Base-by-base conservation (phyloP, 768 basidiomycete species). In the Termitomyces bulborhizus region DNA sequence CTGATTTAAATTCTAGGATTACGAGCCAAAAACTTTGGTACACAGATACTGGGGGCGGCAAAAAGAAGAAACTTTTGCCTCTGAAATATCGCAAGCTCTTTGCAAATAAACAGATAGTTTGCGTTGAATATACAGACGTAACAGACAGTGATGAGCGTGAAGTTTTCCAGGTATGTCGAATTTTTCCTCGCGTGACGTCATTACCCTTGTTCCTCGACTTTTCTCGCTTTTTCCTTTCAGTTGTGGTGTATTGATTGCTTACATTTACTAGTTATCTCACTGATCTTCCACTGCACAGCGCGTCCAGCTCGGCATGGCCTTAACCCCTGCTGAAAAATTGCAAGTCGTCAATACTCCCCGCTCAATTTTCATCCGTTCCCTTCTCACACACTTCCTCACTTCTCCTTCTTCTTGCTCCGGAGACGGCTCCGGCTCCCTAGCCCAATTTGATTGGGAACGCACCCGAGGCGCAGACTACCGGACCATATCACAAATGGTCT, bases 301-400 rank as follows among this genome's bases (percentile, higher is more conserved):
- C 47, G 88, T 90, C 6, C 88, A 90, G 68, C 74, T 88, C 3
- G 88, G 88, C 6, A 84, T 90, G 76, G 86, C 88, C 0, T 72
- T 89, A 31, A 89, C 86, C 2, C 50, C 53, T 15, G 40, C 66
- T 78, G 88, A 90, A 63, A 85, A 85, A 65, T 71, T 91, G 11
- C 84, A 87, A 63, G 88, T 87, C 0, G 72, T 82, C 55, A 79
- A 73, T 51, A 80, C 82, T 0, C 76, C 81, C 0, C 79, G 83
- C 56, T 74, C 84, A 1, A 56, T 65, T 0, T 83, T 90, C 62
- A 74, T 88, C 15, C 84, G 85, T n/a, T 68, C 73, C 12, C 58
- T 90, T 3, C 75, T 82, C 49, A 63, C 67, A 3, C 63, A 71
- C 15, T 80, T 81, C 59, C 68, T 84, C 34, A 87, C 62, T 72